Percentiles rank a stretch among this genome's conserved stretches.
Evolutionary conservation across 2,329 filamentous ascomycete genomes (phyloP).

Genomic region (Calonectria naviculata): DNA sequence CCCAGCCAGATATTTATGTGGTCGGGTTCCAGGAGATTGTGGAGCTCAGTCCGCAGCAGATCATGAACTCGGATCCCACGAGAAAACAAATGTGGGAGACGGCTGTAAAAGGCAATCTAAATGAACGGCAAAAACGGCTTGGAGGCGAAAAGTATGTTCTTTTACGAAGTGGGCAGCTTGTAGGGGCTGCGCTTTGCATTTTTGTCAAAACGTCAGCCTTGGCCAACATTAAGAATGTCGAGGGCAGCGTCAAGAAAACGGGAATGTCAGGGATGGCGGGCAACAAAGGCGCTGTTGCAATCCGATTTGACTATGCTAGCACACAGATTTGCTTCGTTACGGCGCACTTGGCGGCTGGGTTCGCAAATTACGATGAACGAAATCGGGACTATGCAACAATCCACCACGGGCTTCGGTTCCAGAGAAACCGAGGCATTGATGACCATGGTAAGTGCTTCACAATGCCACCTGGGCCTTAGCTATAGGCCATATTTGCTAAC

Average conservation of each 20-base stretch:
- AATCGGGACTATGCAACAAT: slow-evolving; percentile 95
- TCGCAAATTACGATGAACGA: slow-evolving; percentile 95
- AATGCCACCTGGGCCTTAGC: neutral
- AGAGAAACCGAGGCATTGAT: slow-evolving; percentile 89
- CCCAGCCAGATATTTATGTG: slow-evolving; percentile 85
- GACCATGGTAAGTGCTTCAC: slow-evolving; percentile 75
- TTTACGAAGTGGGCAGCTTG: slow-evolving; percentile 90
- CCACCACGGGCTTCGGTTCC: slow-evolving; percentile 87
- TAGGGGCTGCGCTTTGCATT: slow-evolving; percentile 91
- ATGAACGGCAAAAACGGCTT: slow-evolving; percentile 72
- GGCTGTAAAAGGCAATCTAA: slow-evolving; percentile 82
- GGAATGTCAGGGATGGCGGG: slow-evolving; percentile 97
- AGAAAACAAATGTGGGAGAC: slow-evolving; percentile 88
- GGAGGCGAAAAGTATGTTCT: slow-evolving; percentile 87
- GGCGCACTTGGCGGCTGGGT: slow-evolving; percentile 94
- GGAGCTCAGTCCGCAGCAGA: slow-evolving; percentile 96
- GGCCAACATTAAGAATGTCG: slow-evolving; percentile 91
- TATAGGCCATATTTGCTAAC: slow-evolving; percentile 33
- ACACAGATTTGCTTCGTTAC: slow-evolving; percentile 96
- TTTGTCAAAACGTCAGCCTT: slow-evolving; percentile 87
- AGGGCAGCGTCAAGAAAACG: slow-evolving; percentile 93
- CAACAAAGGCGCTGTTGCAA: slow-evolving; percentile 97
- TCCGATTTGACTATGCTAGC: slow-evolving; percentile 93
- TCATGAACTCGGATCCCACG: slow-evolving; percentile 96
- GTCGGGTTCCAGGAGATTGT: slow-evolving; percentile 99